A percentile compares a stretch with the other conserved stretches of the same genome.
Conservation (phyloP, 371 early-diverging fungal species). For the Actinomortierella wolfii region DNA sequence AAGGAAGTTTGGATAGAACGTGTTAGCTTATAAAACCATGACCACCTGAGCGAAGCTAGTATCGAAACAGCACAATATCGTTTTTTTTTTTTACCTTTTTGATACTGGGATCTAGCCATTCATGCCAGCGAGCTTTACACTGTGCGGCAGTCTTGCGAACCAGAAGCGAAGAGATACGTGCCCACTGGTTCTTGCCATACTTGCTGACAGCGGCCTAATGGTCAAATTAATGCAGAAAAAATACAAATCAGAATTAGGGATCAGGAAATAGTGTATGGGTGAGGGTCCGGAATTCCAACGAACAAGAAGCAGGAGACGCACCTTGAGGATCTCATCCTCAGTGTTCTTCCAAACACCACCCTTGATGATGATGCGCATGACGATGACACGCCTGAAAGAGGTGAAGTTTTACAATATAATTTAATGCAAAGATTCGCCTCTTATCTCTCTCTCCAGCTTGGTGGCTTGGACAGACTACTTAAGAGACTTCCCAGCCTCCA, state of each 20-base stretch:
- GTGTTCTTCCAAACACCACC: slow-evolving; percentile 91
- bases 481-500: too few relatives aligned
- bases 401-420: too few relatives aligned
- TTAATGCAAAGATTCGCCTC: too few relatives aligned
- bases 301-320: background rate
- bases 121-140: slow-evolving; percentile 98
- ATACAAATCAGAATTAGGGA: background rate
- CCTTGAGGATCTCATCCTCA: slow-evolving; percentile 97
- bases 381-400: background rate
- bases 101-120: slow-evolving; percentile 98
- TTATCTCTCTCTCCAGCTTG: too few relatives aligned
- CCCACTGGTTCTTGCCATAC: slow-evolving; percentile 99
- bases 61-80: background rate
- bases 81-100: slow-evolving; percentile 73
- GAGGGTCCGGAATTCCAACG: too few relatives aligned
- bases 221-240: background rate
- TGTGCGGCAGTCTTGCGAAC: slow-evolving; percentile 96
- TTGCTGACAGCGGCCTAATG: slow-evolving; percentile 90
- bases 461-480: too few relatives aligned
- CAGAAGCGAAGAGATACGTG: slow-evolving; percentile 94
- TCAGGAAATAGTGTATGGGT: too few relatives aligned
- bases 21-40: background rate
- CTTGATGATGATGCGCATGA: slow-evolving; percentile 46
- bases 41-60: slow-evolving; percentile 3
- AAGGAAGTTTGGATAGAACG: background rate